A percentile compares a stretch with the other conserved stretches of the same genome.
These are phyloP conservation scores for Earliella scabrosa DNA, from an alignment of 1,284 basidiomycete species.

Conservation along the genomic window DNA sequence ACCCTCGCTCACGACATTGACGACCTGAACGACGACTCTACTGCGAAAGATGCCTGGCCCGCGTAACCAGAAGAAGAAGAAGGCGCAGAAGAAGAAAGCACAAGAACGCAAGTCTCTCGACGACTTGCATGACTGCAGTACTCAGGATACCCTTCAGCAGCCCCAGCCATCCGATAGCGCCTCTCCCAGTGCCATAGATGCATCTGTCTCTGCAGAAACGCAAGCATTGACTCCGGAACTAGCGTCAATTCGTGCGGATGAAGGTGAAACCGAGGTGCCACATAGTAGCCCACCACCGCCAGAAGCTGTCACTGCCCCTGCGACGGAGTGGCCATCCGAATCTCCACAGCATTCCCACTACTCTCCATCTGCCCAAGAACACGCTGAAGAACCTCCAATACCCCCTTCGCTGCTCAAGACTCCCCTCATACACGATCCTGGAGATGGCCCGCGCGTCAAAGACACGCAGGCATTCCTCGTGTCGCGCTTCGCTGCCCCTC, in stretches of 20 bases:
- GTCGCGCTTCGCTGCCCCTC: constrained; percentile 66
- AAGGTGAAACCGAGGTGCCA: too few relatives aligned
- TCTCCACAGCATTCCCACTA: neutral
- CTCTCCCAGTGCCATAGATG: neutral
- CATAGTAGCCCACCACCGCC: too few relatives aligned
- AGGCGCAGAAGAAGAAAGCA: constrained; percentile 37
- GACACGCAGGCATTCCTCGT: constrained; percentile 61
- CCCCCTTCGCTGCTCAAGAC: constrained; percentile 34
- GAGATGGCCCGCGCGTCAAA: constrained; percentile 75
- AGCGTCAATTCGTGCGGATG: too few relatives aligned
- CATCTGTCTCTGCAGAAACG: too few relatives aligned
- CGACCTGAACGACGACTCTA: constrained; percentile 2
- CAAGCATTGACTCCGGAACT: too few relatives aligned
- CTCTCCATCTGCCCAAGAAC: neutral
- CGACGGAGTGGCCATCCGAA: too few relatives aligned
- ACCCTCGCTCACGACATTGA: neutral
- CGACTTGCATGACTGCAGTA: neutral
- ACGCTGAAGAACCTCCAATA: constrained; percentile 24
- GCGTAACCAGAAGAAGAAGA: constrained; percentile 48
- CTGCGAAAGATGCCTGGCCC: constrained; percentile 47
- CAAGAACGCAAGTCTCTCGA: neutral
- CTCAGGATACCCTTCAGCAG: neutral
- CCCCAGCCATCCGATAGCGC: neutral
- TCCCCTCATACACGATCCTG: constrained; percentile 74
- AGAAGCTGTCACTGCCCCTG: too few relatives aligned